phyloP scores from a whole-genome alignment of 805 yeast genomes.

The Metschnikowia borealis region DNA sequence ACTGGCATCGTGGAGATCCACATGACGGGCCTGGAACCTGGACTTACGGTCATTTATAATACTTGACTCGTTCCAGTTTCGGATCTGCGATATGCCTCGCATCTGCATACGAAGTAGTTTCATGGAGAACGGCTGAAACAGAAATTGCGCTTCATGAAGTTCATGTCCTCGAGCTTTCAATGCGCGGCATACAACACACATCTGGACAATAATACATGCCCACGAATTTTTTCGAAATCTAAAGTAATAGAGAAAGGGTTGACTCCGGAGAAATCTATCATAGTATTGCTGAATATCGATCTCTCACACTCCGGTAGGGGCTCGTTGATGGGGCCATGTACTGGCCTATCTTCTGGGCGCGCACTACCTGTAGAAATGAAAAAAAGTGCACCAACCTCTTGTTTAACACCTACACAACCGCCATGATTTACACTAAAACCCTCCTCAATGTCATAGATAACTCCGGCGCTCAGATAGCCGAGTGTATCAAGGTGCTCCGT shows the following conservation, averaged over 20 bases:
- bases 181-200: background rate
- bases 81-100: constrained; percentile 9
- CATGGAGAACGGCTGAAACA: background rate
- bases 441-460: constrained; percentile 89
- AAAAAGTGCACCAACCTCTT: background rate
- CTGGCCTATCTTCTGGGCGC: background rate
- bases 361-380: constrained; percentile 2
- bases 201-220: background rate
- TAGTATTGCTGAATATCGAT: background rate
- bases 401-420: constrained; percentile 1
- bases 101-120: constrained; percentile 1
- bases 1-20: constrained; percentile 30
- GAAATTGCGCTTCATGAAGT: background rate
- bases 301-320: background rate
- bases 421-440: constrained; percentile 85
- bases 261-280: too few relatives aligned
- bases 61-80: constrained; percentile 30
- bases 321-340: background rate
- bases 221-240: background rate
- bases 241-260: too few relatives aligned
- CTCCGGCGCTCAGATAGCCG: constrained; percentile 91
- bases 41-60: constrained; percentile 50
- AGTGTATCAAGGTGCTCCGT: constrained; percentile 91
- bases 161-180: background rate
- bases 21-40: constrained; percentile 61